A percentile compares a stretch with the other conserved stretches of the same genome.
Evolutionary conservation across 306 rosid genomes (phyloP).

Genomic region (Sicyos edulis): DNA sequence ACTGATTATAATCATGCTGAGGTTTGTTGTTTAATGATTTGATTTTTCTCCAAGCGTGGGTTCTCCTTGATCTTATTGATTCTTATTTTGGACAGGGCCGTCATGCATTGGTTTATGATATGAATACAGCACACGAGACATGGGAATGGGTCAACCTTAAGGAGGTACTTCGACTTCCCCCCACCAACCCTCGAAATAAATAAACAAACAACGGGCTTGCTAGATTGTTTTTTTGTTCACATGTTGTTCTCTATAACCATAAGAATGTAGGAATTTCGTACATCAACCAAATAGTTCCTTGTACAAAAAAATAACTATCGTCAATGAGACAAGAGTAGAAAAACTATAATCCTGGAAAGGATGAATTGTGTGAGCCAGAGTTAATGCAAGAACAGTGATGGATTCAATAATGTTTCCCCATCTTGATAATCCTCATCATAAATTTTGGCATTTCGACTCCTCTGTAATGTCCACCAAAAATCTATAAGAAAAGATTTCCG

Average conservation of each 20-base stretch:
- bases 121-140: constrained; percentile 62
- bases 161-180: constrained; percentile 77
- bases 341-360: no score
- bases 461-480: no score
- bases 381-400: no score
- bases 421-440: no score
- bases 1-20: constrained; percentile 65
- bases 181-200: not conserved
- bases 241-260: not conserved
- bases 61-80: constrained; percentile 17
- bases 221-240: not conserved
- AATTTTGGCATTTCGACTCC: no score
- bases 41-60: not conserved
- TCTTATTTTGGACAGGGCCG: constrained; percentile 50
- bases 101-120: constrained; percentile 86
- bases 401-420: no score
- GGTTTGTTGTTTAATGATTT: constrained; percentile 29
- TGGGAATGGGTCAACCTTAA: constrained; percentile 98
- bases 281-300: no score
- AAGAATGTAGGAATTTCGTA: not conserved
- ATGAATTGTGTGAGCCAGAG: no score
- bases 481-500: no score
- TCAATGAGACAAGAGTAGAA: no score
- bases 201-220: not conserved
- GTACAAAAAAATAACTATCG: no score